Conservation (phyloP, 2,329 filamentous ascomycete species). For the Corniculantispora saksenae region DNA sequence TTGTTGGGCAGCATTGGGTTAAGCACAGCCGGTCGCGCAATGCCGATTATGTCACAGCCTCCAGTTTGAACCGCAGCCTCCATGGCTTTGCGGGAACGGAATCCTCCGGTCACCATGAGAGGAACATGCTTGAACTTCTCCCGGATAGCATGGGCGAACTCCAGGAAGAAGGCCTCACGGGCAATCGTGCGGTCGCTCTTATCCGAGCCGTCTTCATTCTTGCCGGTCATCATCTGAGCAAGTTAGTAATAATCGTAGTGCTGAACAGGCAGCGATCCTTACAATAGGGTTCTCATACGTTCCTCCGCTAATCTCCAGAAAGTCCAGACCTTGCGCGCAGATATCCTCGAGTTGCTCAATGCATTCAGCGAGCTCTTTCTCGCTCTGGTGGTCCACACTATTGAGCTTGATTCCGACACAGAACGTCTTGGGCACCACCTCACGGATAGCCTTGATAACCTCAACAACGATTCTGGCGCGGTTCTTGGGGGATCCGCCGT, state of each 20-base stretch:
- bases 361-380: slow-evolving; percentile 49
- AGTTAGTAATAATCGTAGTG: not conserved
- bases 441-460: slow-evolving; percentile 46
- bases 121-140: slow-evolving; percentile 44
- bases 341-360: slow-evolving; percentile 60
- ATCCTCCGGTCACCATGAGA: slow-evolving; percentile 64
- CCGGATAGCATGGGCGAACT: slow-evolving; percentile 58
- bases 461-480: slow-evolving; percentile 53
- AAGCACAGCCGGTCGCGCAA: slow-evolving; percentile 40
- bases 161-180: slow-evolving; percentile 68
- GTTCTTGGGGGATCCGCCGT: slow-evolving; percentile 53
- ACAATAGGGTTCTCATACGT: slow-evolving; percentile 56
- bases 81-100: slow-evolving; percentile 51
- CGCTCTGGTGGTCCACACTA: slow-evolving; percentile 56
- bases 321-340: slow-evolving; percentile 56
- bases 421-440: slow-evolving; percentile 41
- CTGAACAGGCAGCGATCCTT: slow-evolving; percentile 4
- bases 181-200: slow-evolving; percentile 45
- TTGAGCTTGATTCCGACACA: slow-evolving; percentile 58
- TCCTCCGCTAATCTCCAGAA: slow-evolving; percentile 68
- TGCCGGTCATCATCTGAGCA: slow-evolving; percentile 31
- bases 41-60: slow-evolving; percentile 43
- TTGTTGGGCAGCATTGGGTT: slow-evolving; percentile 40
- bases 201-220: slow-evolving; percentile 24
- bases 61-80: slow-evolving; percentile 39